A percentile compares a stretch with the other conserved stretches of the same genome.
These are phyloP conservation scores for Selaginella moellendorffii DNA, from an alignment of 75 land plant genomes.

Conservation along the genomic window DNA sequence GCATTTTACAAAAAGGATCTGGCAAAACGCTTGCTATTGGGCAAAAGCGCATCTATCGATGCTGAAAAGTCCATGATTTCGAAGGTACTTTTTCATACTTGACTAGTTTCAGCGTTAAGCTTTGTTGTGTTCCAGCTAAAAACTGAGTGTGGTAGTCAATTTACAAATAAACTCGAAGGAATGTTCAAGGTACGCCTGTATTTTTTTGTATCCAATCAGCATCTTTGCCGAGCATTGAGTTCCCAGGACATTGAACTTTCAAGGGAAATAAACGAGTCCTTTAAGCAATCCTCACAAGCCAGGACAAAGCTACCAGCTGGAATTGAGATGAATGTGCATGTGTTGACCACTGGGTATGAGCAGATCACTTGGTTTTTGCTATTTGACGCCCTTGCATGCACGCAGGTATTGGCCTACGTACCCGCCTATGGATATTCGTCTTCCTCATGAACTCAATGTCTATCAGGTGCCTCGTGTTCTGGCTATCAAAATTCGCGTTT, in stretches of 20 bases:
- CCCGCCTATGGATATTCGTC: conserved; percentile 96
- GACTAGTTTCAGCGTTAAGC: neutral
- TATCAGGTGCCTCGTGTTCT: conserved; percentile 90
- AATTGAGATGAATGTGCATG: conserved; percentile 99
- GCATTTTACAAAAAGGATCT: conserved; percentile 99
- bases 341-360: conserved; percentile 90
- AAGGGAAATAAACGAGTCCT: conserved; percentile 98
- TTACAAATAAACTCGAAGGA: conserved; percentile 98
- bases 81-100: conserved; percentile 35
- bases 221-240: neutral
- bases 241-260: conserved; percentile 98
- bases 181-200: conserved; percentile 80
- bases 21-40: conserved; percentile 83
- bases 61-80: conserved; percentile 99
- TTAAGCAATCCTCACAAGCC: conserved; percentile 97
- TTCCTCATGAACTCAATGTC: conserved; percentile 92
- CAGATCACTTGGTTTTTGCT: neutral
- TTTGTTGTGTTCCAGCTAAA: no score
- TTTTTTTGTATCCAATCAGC: neutral
- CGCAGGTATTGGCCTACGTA: conserved; percentile 99
- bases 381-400: conserved; percentile 3
- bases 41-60: conserved; percentile 99
- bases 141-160: conserved; percentile 99
- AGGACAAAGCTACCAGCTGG: conserved; percentile 92
- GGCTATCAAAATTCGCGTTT: no score